Evolutionary conservation across 371 early-diverging fungal species (phyloP).

Genomic region (Mortierella sp.): DNA sequence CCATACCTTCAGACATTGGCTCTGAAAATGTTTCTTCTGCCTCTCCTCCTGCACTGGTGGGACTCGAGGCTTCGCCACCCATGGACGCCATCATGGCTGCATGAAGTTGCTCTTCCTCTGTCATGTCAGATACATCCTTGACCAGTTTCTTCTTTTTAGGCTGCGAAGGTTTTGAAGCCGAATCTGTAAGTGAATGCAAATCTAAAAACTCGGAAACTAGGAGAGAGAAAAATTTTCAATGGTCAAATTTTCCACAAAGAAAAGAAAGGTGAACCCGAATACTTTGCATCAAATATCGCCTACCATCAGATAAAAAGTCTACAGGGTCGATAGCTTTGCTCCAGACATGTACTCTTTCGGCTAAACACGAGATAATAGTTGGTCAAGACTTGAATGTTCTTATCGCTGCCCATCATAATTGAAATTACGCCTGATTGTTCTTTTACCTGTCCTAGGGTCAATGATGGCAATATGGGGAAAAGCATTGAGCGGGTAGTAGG

Average conservation of each 20-base stretch:
- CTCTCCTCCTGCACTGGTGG: constrained; percentile 29
- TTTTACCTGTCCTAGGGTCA: constrained; percentile 90
- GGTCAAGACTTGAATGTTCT: neutral
- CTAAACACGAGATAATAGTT: constrained; percentile 42
- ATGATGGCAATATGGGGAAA: constrained; percentile 91
- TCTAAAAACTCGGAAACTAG: constrained; percentile 62
- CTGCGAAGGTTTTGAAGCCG: constrained; percentile 32
- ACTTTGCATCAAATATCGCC: neutral
- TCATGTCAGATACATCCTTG: constrained; percentile 73
- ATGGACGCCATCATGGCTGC: constrained; percentile 85
- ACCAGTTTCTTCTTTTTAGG: constrained; percentile 35
- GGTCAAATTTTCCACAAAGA: neutral
- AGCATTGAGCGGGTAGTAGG: constrained; percentile 75
- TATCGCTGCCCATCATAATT: neutral
- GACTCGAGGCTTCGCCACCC: constrained; percentile 45
- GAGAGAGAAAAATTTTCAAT: neutral
- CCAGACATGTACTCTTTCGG: constrained; percentile 80
- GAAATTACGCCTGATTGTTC: neutral
- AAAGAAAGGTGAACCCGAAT: neutral
- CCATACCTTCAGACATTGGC: constrained; percentile 34
- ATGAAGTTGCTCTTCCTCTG: constrained; percentile 91
- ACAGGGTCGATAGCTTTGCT: constrained; percentile 63
- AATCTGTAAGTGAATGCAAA: constrained; percentile 42
- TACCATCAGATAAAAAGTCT: constrained; percentile 81
- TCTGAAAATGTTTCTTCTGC: constrained; percentile 11